Base-by-base conservation (phyloP, 2,329 filamentous ascomycete genomes). In the Stemphylium beticola region DNA sequence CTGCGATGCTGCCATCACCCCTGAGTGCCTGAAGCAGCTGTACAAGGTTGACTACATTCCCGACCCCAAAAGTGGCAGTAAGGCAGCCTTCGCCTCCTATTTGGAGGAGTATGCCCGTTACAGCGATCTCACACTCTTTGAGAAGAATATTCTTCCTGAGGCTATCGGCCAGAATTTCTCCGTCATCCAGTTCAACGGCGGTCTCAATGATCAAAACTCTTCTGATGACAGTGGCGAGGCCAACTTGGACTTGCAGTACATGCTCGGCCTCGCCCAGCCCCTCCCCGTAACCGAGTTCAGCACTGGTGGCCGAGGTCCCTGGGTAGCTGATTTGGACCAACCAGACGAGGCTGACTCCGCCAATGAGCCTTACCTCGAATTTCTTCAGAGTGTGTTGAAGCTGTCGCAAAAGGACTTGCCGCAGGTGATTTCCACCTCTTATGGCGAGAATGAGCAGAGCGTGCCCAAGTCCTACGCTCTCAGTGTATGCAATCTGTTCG, bases 281-380 rank as follows among this genome's bases (percentile, higher is more conserved):
- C 78, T 83, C 3, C 80, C 82, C 2, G 76, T 85, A 26, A 80
- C 76, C 4, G 83, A 83, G 54, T 89, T 84, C 72, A 83, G 80
- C 62, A 86, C 83, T 1, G 85, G 78, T 20, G 87, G 86, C 10
- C 77, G 75, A 17, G 84, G 78, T 40, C 82, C 80, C 1, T 82
- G 81, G 65, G 73, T 79, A 12, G 77, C 83, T 5, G 78, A 83
- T 41, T 67, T 78, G n/a, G 78, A 64, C 68, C 74, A 75, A 60
- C 69, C 79, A 18, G 54, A 65, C 24, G 53, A 60, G 40, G 52
- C 60, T 5, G 76, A 62, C 24, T 81, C 85, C 66, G 79, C 77
- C 63, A 90, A 90, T 68, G 88, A 91, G 75, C 87, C 87, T 0
- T 90, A 89, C 70, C 77, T 89, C 1, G 80, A 81, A 14, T 89